These are phyloP conservation scores for Sphagnum magellanicum DNA, from an alignment of 228 moss, liverwort and hornwort genomes.

Conservation along the genomic window DNA sequence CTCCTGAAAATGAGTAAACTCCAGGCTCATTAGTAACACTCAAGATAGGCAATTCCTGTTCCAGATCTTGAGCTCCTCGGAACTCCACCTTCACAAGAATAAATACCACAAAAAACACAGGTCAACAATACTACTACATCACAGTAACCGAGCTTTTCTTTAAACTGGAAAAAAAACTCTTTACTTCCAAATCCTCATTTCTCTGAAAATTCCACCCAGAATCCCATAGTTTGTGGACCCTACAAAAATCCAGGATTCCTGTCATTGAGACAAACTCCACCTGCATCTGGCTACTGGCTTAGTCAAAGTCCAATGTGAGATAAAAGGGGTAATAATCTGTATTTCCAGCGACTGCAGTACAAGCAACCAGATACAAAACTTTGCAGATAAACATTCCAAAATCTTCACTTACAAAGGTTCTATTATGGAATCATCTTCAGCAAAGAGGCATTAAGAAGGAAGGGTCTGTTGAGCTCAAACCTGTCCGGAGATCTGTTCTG, in stretches of 20 bases:
- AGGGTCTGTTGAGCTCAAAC: constrained; percentile 8
- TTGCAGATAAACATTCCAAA: not conserved
- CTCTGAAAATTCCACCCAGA: not conserved
- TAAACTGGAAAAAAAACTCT: not conserved
- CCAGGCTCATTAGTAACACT: constrained; percentile 33
- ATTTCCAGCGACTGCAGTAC: not conserved
- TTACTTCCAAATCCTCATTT: too few species aligned
- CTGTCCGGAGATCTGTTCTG: constrained; percentile 61
- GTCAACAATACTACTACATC: constrained; percentile 1
- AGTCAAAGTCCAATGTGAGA: not conserved
- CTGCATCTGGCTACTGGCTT: not conserved
- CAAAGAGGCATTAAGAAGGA: not conserved
- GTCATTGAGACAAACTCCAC: not conserved
- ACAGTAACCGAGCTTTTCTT: not conserved
- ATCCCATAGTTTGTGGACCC: not conserved
- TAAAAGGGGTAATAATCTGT: not conserved
- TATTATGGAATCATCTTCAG: not conserved
- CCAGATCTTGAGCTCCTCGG: constrained; percentile 28
- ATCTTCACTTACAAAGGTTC: not conserved
- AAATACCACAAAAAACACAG: constrained; percentile 4
- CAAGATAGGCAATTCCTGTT: constrained; percentile 43
- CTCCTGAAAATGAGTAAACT: constrained; percentile 44
- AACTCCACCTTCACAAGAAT: constrained; percentile 43
- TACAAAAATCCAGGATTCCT: not conserved
- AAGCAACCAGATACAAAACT: not conserved